Evolutionary conservation across 164 flowering plant species (phyloP), one percentile per base, ranked within the genome.

Genomic region (Malania oleifera): DNA sequence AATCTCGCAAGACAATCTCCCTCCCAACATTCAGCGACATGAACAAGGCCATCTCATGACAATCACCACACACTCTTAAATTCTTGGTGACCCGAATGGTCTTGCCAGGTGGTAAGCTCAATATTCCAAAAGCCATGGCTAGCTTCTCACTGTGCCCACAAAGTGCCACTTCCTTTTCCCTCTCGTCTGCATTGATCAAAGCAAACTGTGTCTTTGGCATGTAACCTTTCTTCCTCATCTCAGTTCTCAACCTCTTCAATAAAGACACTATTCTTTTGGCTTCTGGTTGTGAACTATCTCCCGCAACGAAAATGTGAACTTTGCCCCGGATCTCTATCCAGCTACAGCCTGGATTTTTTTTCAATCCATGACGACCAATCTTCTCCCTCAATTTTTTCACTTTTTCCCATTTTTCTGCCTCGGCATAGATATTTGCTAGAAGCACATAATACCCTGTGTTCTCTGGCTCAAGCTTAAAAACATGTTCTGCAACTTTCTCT

Each of bases 101-200:
- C 59, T 66, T 73, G 6, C 85, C 77, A 0, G 72, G 72, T 27
- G 80, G 73, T 59, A 66, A 70, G 40, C 50, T 81, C 65, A 81
- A 57, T 25, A 81, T 61, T 12, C 91, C 86, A 57, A 70, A 83
- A 63, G 84, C 84, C 65, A 83, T 80, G 45, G 91, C 91, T 59
- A 79, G 54, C 64, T 69, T 75, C 77, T 83, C 91, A 66, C 85
- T 81, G 67, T 85, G 91, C 41, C 86, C 86, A 59, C 88, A 82
- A 13, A 71, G 67, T 56, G 77, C 77, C 38, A 60, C 63, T 70
- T 79, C 81, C 65, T 81, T 83, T 54, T 63, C 64, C 68, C 49
- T 49, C 26, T 77, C 82, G 51, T 72, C 82, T 38, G 65, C 75
- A 66, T 76, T 62, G 14, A 74, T 63, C 73, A 80, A 48, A 25